Conservation (phyloP, 73 alveolate species). For the Tetrahymena thermophila region DNA sequence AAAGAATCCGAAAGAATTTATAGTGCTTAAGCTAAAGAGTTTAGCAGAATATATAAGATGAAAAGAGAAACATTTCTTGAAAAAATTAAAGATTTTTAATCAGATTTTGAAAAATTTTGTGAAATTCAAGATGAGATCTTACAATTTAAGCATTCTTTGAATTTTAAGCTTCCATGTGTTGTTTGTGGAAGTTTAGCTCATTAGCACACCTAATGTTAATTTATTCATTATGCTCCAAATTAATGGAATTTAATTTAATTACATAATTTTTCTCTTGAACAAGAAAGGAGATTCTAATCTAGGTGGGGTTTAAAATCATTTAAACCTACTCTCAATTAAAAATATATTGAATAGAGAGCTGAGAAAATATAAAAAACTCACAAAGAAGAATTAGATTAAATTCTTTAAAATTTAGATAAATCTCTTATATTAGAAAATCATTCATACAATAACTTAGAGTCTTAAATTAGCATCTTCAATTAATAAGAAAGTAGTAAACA, state of each 20-base stretch:
- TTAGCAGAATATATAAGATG: background rate
- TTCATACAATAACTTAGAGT: background rate
- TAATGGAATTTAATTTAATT: background rate
- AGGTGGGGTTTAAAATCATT: background rate
- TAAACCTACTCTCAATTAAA: background rate
- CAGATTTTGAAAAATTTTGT: background rate
- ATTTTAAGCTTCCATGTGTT: background rate
- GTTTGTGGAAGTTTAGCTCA: background rate
- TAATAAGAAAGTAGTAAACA: background rate
- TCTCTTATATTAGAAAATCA: background rate
- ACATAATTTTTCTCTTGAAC: background rate
- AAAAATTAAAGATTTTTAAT: background rate
- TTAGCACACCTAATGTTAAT: background rate
- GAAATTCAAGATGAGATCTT: background rate
- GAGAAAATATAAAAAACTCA: background rate
- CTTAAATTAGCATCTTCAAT: background rate
- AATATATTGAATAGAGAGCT: background rate
- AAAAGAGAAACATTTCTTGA: background rate
- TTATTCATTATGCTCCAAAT: background rate
- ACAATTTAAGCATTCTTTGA: background rate
- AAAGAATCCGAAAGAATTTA: background rate
- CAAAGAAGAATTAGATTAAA: background rate
- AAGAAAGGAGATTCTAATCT: background rate
- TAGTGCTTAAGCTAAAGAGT: background rate
- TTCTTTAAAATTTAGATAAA: too few relatives aligned